Conservation (phyloP, 2,329 filamentous ascomycete species). For the Alternaria alternata region DNA sequence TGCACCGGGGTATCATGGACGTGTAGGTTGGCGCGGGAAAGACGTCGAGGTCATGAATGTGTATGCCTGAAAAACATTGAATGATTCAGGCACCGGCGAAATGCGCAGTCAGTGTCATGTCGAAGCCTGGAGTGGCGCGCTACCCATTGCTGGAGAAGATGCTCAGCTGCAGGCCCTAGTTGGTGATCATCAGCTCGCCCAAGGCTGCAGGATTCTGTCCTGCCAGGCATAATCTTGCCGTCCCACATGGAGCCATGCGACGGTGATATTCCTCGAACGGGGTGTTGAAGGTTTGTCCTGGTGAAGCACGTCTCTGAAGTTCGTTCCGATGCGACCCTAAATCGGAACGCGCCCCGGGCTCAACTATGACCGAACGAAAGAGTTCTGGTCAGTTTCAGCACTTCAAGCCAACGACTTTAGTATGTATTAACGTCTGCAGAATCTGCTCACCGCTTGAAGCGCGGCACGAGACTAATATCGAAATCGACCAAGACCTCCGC, state of each 20-base stretch:
- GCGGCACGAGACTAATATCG: slow-evolving; percentile 32
- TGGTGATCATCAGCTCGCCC: slow-evolving; percentile 27
- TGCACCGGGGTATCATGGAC: slow-evolving; percentile 9
- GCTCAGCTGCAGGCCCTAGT: slow-evolving; percentile 21
- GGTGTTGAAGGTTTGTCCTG: not conserved
- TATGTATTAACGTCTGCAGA: slow-evolving; percentile 21
- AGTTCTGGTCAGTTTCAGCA: slow-evolving; percentile 33
- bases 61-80: slow-evolving; percentile 43
- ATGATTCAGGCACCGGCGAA: slow-evolving; percentile 34
- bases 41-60: slow-evolving; percentile 38
- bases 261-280: not conserved
- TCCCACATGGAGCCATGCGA: slow-evolving; percentile 8
- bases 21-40: slow-evolving; percentile 7
- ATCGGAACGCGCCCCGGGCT: slow-evolving; percentile 20
- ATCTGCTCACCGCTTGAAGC: slow-evolving; percentile 37
- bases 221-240: slow-evolving; percentile 7
- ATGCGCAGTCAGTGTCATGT: slow-evolving; percentile 14
- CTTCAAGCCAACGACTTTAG: not conserved
- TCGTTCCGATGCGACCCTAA: slow-evolving; percentile 25
- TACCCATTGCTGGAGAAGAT: slow-evolving; percentile 13
- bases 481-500: slow-evolving; percentile 35
- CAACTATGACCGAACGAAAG: slow-evolving; percentile 44
- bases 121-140: slow-evolving; percentile 37
- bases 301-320: not conserved
- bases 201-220: slow-evolving; percentile 21